Base-by-base conservation (phyloP, 2,329 filamentous ascomycete genomes). In the Phoma sp. region DNA sequence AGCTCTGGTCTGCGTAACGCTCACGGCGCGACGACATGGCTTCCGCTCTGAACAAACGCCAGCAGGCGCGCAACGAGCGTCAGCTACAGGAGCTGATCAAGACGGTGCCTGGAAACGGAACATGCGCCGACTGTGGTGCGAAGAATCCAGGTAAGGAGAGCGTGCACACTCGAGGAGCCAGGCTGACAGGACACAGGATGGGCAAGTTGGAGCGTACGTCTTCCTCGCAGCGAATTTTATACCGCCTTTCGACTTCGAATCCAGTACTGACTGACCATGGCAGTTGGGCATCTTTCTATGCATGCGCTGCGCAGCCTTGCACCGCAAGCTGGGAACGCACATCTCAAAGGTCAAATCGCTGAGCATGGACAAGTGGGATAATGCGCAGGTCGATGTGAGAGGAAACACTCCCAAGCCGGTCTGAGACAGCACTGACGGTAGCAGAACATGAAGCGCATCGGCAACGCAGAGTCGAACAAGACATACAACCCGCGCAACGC, bases 321-420 rank as follows among this genome's bases (percentile, higher is more conserved):
- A 99, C 80, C 91, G 95, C 72, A 98, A 98, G 78, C 82, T 99
- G 70, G 95, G 95, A 58, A 98, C 95, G 36, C 95, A 99, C 77
- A 92, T 99, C 61, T 97, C 93, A 64, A 99, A 99, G 77, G 92
- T 99, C 81, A 99, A 99, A 78, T 98, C 93, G 33, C 78, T 99
- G 79, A 98, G 90, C 76, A 98, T 99, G 93, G 95, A 99, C 78
- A 95, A 89, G 65, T 99, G 95, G 95, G 88, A 90, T 43, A 88
- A 89, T 70, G 95, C 98, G 58, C 95, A 99, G 79, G 93, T 99
- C 61, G 95, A 99, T 78, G 93, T 96, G 81, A 78, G 85, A 37
- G 37, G n/a, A 6, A 43, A 19, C 25, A 57, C 37, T 13, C 4
- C 10, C 43, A 12, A 12, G 37, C 15, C 29, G 17, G 19, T 9